Base-by-base conservation (phyloP, 2,329 filamentous ascomycete species). In the Incumbomyces lentus region DNA sequence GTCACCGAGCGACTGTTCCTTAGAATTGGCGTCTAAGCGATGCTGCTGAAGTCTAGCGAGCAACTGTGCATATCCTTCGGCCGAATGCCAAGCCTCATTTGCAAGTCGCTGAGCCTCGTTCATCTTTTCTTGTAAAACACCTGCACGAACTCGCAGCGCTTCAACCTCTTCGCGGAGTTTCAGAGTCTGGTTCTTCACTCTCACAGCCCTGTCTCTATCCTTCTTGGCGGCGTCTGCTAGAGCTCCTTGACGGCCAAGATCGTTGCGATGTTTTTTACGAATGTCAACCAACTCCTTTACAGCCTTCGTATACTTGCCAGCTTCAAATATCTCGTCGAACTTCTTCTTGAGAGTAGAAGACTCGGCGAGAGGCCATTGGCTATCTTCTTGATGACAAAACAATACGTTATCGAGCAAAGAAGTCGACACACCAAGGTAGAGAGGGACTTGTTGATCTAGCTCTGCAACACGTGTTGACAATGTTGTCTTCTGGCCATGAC, bases 331-430 rank as follows among this genome's bases (percentile, higher is more conserved):
- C 62, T 95, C 87, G 60, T 98, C 92, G 50, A 98, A 98, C 44
- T 82, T 84, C 64, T 93, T 93, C 67, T 98, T 98, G 42, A 98
- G 71, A 1, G 78, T 79, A 0, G 78, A 71, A 0, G 92, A 87
- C 59, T 94, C 86, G 60, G 87, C 93, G 74, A 98, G 81, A 0
- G 92, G 92, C 92, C 92, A 98, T 22, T 96, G 68, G 19, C 90
- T 95, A 56, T 98, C 92, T 62, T 98, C 92, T 62, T 98, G 92
- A 61, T 98, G 92, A 63, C 92, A 98, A 67, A 98, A 98, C 56
- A 98, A 95, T 62, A 98, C 92, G 49, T 84, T 84, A 55, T 96
- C 89, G 19, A 98, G 75, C 46, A 98, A 82, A 11, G 92, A 89
- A 46, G 82, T 81, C 1, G 88, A 92, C 2, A 95, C 92, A 32